phyloP scores from a whole-genome alignment of 129 eudicot genomes.

The Tanacetum coccineum region DNA sequence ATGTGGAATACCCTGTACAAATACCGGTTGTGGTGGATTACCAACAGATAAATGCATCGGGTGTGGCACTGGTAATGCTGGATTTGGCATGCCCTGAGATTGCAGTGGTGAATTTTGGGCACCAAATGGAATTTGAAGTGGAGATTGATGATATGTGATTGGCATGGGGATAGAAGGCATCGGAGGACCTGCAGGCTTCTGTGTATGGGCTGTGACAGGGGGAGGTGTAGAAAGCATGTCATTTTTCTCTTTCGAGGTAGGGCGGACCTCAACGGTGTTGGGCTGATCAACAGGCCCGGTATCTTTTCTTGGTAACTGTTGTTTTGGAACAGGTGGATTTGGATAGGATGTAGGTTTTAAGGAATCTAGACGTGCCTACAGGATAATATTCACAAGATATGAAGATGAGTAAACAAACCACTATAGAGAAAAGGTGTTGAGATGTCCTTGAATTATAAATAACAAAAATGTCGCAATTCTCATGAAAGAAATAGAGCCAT shows the following conservation, averaged over 20 bases:
- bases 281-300: constrained; percentile 36
- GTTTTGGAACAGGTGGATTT: constrained; percentile 48
- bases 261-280: constrained; percentile 37
- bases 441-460: not conserved
- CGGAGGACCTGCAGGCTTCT: constrained; percentile 59
- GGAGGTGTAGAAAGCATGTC: constrained; percentile 43
- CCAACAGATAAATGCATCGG: constrained; percentile 58
- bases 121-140: constrained; percentile 56
- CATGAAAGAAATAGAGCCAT: too few relatives aligned
- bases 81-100: constrained; percentile 56
- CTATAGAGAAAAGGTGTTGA: not conserved
- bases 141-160: constrained; percentile 61
- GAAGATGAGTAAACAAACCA: constrained; percentile 1
- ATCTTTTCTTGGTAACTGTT: constrained; percentile 54
- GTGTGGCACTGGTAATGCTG: constrained; percentile 56
- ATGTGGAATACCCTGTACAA: constrained; percentile 57
- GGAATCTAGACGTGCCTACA: constrained; percentile 64
- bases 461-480: too few relatives aligned
- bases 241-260: constrained; percentile 42
- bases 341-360: constrained; percentile 44
- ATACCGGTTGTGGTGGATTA: constrained; percentile 50
- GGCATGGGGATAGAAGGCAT: constrained; percentile 42
- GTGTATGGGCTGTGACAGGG: constrained; percentile 38
- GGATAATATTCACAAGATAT: constrained; percentile 6
- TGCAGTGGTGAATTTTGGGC: constrained; percentile 77